phyloP scores from a whole-genome alignment of 169 alveolate genomes.

The Blepharisma undulans region DNA sequence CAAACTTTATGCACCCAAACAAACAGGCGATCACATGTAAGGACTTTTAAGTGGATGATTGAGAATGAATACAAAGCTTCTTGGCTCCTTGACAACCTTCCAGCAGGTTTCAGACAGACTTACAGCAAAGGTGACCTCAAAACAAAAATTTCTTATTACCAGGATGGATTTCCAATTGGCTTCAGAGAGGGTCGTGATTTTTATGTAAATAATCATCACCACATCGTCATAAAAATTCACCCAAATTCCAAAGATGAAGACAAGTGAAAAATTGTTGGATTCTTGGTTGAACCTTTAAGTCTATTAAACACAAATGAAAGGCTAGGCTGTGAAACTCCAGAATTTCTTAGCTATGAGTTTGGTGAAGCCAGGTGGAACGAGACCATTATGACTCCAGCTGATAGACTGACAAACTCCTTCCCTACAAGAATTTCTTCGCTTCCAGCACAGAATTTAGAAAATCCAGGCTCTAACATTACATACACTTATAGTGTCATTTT shows the following conservation, averaged over 20 bases:
- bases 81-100: conserved; percentile 58
- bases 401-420: neutral
- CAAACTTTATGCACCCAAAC: conserved; percentile 36
- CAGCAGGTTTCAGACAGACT: conserved; percentile 49
- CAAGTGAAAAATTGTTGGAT: conserved; percentile 57
- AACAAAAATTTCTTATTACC: conserved; percentile 17
- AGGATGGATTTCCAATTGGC: conserved; percentile 58
- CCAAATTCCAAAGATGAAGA: conserved; percentile 31
- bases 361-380: neutral
- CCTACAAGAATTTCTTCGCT: neutral
- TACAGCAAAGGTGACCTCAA: neutral
- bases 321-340: conserved; percentile 23
- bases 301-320: conserved; percentile 38
- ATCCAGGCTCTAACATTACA: conserved; percentile 39
- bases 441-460: conserved; percentile 43
- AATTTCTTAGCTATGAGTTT: neutral
- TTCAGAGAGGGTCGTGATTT: conserved; percentile 28
- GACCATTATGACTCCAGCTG: neutral
- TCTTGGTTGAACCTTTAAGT: conserved; percentile 51
- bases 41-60: conserved; percentile 43
- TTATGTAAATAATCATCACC: conserved; percentile 54
- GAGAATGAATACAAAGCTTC: conserved; percentile 44
- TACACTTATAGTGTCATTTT: conserved; percentile 85
- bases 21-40: conserved; percentile 14
- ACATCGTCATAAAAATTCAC: conserved; percentile 44